Conservation (phyloP, 257 asterid genomes). For the Vinca minor region DNA sequence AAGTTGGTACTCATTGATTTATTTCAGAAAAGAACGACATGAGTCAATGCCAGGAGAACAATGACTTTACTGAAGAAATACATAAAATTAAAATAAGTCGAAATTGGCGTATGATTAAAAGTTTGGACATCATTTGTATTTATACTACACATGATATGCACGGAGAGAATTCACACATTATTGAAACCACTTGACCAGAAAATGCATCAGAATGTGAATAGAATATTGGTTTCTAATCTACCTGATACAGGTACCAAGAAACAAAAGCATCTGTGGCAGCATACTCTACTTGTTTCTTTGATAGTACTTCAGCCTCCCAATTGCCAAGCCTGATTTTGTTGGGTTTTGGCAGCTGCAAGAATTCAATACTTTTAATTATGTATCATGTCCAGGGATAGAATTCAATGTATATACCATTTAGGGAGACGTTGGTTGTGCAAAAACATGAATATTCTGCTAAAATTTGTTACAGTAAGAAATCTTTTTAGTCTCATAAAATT, state of each 20-base stretch:
- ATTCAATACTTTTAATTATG: slow-evolving; percentile 14
- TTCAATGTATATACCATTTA: not conserved
- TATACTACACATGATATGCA: not conserved
- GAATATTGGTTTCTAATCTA: slow-evolving; percentile 17
- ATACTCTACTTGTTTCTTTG: slow-evolving; percentile 55
- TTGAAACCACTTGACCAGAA: not conserved
- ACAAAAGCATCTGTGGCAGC: slow-evolving; percentile 90
- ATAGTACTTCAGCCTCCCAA: slow-evolving; percentile 71
- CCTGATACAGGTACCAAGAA: slow-evolving; percentile 86
- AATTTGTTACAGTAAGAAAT: not conserved
- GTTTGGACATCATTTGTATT: not conserved
- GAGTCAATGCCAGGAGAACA: not conserved
- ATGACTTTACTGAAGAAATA: not conserved
- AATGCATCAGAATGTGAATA: not conserved
- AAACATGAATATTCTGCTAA: not conserved
- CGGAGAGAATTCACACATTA: not conserved
- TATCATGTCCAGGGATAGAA: not conserved
- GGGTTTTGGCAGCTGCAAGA: slow-evolving; percentile 80
- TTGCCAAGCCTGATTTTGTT: slow-evolving; percentile 62
- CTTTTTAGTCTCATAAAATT: not conserved
- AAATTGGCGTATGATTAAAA: not conserved
- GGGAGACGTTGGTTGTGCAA: not conserved
- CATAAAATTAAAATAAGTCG: not conserved
- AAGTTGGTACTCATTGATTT: not conserved
- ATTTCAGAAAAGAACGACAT: not conserved